Percentiles rank a stretch among this genome's conserved stretches.
These are phyloP conservation scores for Pogostemon cablin DNA, from an alignment of 257 asterid species.

Conservation along the genomic window DNA sequence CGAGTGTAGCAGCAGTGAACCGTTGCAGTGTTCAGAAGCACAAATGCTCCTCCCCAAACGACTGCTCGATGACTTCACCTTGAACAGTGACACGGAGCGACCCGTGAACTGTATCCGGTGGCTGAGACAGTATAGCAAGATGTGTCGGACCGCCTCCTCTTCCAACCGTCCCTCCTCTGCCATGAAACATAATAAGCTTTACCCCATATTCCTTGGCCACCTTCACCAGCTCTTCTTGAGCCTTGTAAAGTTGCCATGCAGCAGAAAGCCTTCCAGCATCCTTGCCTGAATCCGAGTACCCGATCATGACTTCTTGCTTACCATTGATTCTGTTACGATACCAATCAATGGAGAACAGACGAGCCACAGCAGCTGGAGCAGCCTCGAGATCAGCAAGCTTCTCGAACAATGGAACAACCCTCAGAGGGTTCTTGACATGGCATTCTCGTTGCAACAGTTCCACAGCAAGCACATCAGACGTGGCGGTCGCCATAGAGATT, in stretches of 20 bases:
- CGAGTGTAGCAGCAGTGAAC: slow-evolving; percentile 97
- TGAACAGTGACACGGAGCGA: slow-evolving; percentile 96
- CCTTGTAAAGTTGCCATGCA: slow-evolving; percentile 92
- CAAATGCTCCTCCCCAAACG: slow-evolving; percentile 91
- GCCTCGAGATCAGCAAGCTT: slow-evolving; percentile 90
- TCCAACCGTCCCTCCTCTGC: slow-evolving; percentile 94
- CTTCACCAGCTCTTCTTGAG: slow-evolving; percentile 89
- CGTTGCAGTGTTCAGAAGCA: slow-evolving; percentile 95
- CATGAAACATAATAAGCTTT: slow-evolving; percentile 91
- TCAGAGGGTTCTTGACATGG: slow-evolving; percentile 63
- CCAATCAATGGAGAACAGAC: slow-evolving; percentile 91
- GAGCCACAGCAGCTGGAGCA: slow-evolving; percentile 89
- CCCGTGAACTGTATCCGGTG: slow-evolving; percentile 88
- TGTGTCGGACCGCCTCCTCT: slow-evolving; percentile 98
- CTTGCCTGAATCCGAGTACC: slow-evolving; percentile 95
- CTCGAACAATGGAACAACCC: slow-evolving; percentile 90
- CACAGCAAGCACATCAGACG: slow-evolving; percentile 94
- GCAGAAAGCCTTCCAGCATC: slow-evolving; percentile 98
- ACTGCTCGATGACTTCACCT: slow-evolving; percentile 93
- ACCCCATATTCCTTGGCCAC: slow-evolving; percentile 85
- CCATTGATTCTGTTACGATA: slow-evolving; percentile 75
- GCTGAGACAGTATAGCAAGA: slow-evolving; percentile 94
- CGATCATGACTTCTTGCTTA: slow-evolving; percentile 95
- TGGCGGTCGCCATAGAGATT: slow-evolving; percentile 94
- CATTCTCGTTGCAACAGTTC: slow-evolving; percentile 93